Base-by-base conservation (phyloP, 108 stramenopile species). In the Fragilariopsis cylindrus region DNA sequence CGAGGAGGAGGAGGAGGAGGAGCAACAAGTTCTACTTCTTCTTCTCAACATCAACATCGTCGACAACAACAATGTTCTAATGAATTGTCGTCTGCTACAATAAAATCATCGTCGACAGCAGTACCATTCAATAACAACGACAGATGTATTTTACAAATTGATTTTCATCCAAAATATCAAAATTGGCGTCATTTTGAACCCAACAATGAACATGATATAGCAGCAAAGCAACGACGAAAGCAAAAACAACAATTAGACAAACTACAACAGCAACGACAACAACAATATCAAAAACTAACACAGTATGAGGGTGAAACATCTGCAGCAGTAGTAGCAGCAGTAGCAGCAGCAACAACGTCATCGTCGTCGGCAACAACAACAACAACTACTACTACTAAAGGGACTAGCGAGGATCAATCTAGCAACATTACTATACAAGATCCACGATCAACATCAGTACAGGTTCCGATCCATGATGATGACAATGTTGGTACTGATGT, bases 141-240 rank as follows among this genome's bases (percentile, higher is more conserved):
- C 16, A 18, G 18, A 62, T 18, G 60, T 18, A 16, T 18, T 39
- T 18, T 0, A 2, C 30, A 39, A 13, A 65, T 48, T 62, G 88
- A 89, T 72, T 89, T 89, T 65, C 83, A 87, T 48, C 85, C 88
- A 18, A 87, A 87, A 48, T 85, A 89, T 71, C 76, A 75, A 46
- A 88, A 88, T 48, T 88, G 87, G 87, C 72, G 77, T 15, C 87
- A 88, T 65, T 88, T 88, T 76, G 87, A 88, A 56, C 73, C 71
- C 48, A 80, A 73, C 73, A 74, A 79, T 41, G 71, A 81, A 72
- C 49, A 69, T 9, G 80, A 81, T 72, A 64, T 45, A 30, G 42
- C 40, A 21, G 9, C 7, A 40, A 30, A 60, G 5, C 54, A 53
- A 69, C 18, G 47, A 19, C 18, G 62, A 30, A 39, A 19, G 11